Evolutionary conservation across 2,329 filamentous ascomycete genomes (phyloP).

Genomic region (Fusarium succisae): DNA sequence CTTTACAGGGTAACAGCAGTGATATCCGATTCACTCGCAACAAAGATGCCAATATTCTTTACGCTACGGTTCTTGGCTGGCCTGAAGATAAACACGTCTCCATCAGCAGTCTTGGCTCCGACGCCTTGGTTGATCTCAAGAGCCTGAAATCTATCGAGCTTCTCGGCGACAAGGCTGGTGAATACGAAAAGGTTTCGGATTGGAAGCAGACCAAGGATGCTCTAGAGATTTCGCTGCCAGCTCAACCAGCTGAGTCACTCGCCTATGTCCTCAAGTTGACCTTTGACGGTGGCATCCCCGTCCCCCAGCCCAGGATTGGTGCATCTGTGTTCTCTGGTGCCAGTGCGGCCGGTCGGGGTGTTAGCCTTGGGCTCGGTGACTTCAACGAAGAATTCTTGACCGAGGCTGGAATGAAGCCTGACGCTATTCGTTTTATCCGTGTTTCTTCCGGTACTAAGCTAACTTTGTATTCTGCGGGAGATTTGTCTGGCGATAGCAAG

Average conservation of each 20-base stretch:
- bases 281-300: background rate
- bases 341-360: background rate
- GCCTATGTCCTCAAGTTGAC: slow-evolving; percentile 3
- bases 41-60: background rate
- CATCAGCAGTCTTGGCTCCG: background rate
- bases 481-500: background rate
- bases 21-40: slow-evolving; percentile 14
- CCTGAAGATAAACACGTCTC: background rate
- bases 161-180: background rate
- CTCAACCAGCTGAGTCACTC: background rate
- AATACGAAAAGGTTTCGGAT: background rate
- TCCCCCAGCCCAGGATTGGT: background rate
- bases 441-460: background rate
- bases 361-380: background rate
- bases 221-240: background rate
- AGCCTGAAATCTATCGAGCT: background rate
- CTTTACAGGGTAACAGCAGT: slow-evolving; percentile 7
- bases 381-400: slow-evolving; percentile 2
- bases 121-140: background rate
- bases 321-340: background rate
- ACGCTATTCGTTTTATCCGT: background rate
- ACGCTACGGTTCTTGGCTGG: slow-evolving; percentile 9
- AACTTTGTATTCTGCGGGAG: background rate
- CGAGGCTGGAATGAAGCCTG: background rate
- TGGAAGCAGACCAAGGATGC: slow-evolving; percentile 11